Conservation (phyloP, 2,329 filamentous ascomycete species). For the Botrytis paeoniae region DNA sequence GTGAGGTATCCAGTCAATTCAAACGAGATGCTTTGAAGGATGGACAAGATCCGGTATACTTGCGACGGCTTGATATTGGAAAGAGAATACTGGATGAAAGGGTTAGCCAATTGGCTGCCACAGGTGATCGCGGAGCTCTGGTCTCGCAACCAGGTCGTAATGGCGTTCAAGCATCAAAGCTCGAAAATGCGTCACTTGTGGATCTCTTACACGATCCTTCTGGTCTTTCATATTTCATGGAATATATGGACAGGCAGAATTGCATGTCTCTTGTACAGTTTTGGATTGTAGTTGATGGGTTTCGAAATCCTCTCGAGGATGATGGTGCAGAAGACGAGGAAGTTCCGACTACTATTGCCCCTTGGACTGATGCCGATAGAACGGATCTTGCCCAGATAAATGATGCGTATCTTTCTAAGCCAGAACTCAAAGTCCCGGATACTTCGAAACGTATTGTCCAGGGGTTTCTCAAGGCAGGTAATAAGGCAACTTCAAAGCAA, state of each 20-base stretch:
- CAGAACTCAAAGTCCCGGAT: conserved; percentile 75
- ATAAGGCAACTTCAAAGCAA: conserved; percentile 70
- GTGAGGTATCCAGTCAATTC: conserved; percentile 86
- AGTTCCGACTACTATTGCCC: conserved; percentile 56
- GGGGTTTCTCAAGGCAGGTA: conserved; percentile 75
- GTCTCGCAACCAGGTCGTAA: conserved; percentile 33
- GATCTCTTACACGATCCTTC: conserved; percentile 89
- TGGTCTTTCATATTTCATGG: conserved; percentile 97
- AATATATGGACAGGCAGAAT: conserved; percentile 92
- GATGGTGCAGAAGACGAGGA: conserved; percentile 66
- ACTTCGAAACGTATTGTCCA: conserved; percentile 67
- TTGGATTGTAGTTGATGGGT: conserved; percentile 96
- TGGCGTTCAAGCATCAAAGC: conserved; percentile 49
- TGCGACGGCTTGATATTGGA: conserved; percentile 86
- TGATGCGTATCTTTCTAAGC: conserved; percentile 79
- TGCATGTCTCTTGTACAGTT: conserved; percentile 92
- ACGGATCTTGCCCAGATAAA: conserved; percentile 88
- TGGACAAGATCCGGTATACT: conserved; percentile 78
- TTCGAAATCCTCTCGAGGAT: conserved; percentile 89
- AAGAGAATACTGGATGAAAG: conserved; percentile 87
- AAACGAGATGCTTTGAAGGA: conserved; percentile 79
- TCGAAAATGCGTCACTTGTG: conserved; percentile 73
- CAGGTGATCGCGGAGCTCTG: conserved; percentile 46
- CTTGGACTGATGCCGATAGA: conserved; percentile 81
- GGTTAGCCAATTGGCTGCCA: conserved; percentile 74